A percentile compares a stretch with the other conserved stretches of the same genome.
phyloP scores from a whole-genome alignment of 108 stramenopile genomes.

The Skeletonema tropicum region DNA sequence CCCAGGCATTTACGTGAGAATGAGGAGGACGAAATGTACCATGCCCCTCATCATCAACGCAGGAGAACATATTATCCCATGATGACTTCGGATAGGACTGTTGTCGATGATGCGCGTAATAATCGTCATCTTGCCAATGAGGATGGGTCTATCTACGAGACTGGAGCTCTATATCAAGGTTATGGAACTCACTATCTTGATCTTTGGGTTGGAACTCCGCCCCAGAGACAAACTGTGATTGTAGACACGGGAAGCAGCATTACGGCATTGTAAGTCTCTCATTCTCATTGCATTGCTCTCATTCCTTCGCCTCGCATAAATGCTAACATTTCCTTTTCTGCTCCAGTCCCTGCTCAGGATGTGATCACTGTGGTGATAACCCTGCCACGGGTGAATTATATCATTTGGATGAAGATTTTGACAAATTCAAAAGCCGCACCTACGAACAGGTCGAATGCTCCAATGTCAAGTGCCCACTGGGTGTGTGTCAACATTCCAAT shows the following conservation, averaged over 20 bases:
- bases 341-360: constrained; percentile 79
- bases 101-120: background rate
- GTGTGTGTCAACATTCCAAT: background rate
- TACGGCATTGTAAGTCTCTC: constrained; percentile 78
- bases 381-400: constrained; percentile 28
- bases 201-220: constrained; percentile 93
- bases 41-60: constrained; percentile 24
- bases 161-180: constrained; percentile 68
- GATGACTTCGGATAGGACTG: background rate
- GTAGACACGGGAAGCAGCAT: constrained; percentile 92
- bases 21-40: constrained; percentile 25
- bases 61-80: constrained; percentile 37
- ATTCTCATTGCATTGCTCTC: too few relatives aligned
- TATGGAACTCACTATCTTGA: constrained; percentile 95
- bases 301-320: too few relatives aligned
- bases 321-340: too few relatives aligned
- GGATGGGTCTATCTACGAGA: constrained; percentile 25
- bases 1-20: constrained; percentile 24
- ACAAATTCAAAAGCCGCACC: constrained; percentile 6
- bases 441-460: constrained; percentile 36
- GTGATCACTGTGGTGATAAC: constrained; percentile 75
- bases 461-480: constrained; percentile 13
- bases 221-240: constrained; percentile 97
- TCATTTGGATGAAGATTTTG: constrained; percentile 66
- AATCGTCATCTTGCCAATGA: background rate